Base-by-base conservation (phyloP, 306 rosid genomes). In the Prunus davidiana region DNA sequence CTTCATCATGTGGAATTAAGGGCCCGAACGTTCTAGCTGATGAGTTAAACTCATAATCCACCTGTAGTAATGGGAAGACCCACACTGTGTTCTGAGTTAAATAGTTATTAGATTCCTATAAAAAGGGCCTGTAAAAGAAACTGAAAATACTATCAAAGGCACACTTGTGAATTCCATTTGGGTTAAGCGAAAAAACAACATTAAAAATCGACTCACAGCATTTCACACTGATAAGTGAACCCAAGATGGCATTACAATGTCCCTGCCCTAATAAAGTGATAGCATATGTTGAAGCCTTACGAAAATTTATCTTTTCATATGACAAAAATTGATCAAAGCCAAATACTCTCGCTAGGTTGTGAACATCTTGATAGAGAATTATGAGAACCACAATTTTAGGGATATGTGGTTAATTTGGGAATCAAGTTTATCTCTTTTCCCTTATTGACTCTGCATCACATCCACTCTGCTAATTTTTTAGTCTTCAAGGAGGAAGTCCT, bases 31-130 rank as follows among this genome's bases (percentile, higher is more conserved):
- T 65, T 30, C 82, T 80, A 82, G 87, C 82, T 65, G 88, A 74
- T 45, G 79, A 69, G 79, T 89, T 83, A 76, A 78, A 85, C 82
- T 78, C 83, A 56, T 91, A 95, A 88, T 88, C 89, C 84, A 95
- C 95, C 98, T 95, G 91, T 55, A 54, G 16, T 19, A 12, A 20
- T 71, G 25, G 66, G 34, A 27, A 68, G 28, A 51, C 15, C 6
- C 18, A 70, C 8, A 12, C 15, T 61, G 41, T 30, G 25, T 64
- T 34, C 13, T 30, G 24, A 3, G 25, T 70, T 50, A 28, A 8
- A 24, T 27, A 18, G 12, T n/a, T 13, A 32, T 34, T 34, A 41
- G 62, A 11, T 19, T 70, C 74, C 19, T 10, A 52, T n/a, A 19
- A 9, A 67, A 24, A 51, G 25, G 41, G 13, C 8, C 9, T 68